Evolutionary conservation across 2,329 filamentous ascomycete genomes (phyloP).

Genomic region (Tetracladium maxilliforme): DNA sequence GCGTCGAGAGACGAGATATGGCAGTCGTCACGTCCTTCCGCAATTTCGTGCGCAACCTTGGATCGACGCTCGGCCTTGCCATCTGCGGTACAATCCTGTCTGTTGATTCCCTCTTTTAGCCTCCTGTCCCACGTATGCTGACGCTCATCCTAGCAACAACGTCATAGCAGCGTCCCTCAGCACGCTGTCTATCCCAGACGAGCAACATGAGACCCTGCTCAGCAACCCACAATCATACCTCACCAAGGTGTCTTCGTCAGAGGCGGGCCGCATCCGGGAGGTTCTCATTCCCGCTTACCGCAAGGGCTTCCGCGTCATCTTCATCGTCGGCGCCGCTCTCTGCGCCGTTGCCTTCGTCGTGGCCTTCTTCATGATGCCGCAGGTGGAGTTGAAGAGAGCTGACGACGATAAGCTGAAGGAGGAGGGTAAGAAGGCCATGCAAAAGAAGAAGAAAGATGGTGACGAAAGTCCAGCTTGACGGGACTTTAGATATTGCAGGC

Average conservation of each 20-base stretch:
- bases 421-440: too few species aligned
- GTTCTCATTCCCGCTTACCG: slow-evolving; percentile 19
- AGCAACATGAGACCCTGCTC: slow-evolving; percentile 12
- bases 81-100: slow-evolving; percentile 24
- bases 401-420: too few species aligned
- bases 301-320: slow-evolving; percentile 21
- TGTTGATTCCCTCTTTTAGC: slow-evolving; percentile 1
- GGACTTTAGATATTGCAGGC: too few species aligned
- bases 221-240: slow-evolving; percentile 15
- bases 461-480: too few species aligned
- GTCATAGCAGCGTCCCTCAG: too few species aligned
- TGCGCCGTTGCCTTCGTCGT: slow-evolving; percentile 18
- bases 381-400: too few species aligned
- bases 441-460: too few species aligned
- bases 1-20: slow-evolving; percentile 21
- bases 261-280: slow-evolving; percentile 11
- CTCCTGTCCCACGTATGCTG: slow-evolving; percentile 12
- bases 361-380: slow-evolving; percentile 11
- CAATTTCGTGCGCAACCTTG: slow-evolving; percentile 24
- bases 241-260: slow-evolving; percentile 9
- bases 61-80: slow-evolving; percentile 22
- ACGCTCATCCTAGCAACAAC: too few species aligned
- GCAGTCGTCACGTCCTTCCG: slow-evolving; percentile 17
- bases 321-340: slow-evolving; percentile 19
- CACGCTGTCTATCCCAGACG: slow-evolving; percentile 9